These are phyloP conservation scores for Scedosporium aurantiacum DNA, from an alignment of 2,329 filamentous ascomycete species.

Conservation along the genomic window DNA sequence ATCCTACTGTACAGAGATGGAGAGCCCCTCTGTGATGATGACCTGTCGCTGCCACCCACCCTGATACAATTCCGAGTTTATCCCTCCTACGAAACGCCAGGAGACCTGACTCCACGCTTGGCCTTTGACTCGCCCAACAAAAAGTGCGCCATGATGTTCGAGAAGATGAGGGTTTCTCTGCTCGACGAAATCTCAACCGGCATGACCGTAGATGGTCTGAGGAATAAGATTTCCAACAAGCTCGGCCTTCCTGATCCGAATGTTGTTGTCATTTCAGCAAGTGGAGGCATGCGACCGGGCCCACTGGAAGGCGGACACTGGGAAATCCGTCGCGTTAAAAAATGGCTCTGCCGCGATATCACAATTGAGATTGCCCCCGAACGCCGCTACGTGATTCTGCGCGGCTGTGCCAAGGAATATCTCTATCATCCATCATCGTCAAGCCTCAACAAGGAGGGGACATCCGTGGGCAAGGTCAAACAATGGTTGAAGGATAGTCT, in stretches of 20 bases:
- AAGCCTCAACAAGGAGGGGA: not conserved
- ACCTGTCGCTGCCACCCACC: not conserved
- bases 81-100: not conserved
- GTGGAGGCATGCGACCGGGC: not conserved
- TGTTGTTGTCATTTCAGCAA: not conserved
- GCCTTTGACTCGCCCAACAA: not conserved
- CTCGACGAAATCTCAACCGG: not conserved
- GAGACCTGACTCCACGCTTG: not conserved
- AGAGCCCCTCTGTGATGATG: not conserved
- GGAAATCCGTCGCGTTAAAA: not conserved
- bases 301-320: conserved; percentile 1
- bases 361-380: not conserved
- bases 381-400: not conserved
- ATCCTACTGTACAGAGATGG: not conserved
- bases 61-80: not conserved
- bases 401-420: conserved; percentile 1
- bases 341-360: not conserved
- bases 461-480: not conserved
- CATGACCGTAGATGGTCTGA: not conserved
- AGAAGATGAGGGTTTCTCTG: not conserved
- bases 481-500: not conserved
- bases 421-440: not conserved
- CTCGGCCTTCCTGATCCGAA: not conserved
- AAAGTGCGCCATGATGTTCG: not conserved
- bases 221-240: not conserved